These are phyloP conservation scores for Pseudogymnoascus sp. DNA, from an alignment of 2,329 filamentous ascomycete species.

Conservation along the genomic window DNA sequence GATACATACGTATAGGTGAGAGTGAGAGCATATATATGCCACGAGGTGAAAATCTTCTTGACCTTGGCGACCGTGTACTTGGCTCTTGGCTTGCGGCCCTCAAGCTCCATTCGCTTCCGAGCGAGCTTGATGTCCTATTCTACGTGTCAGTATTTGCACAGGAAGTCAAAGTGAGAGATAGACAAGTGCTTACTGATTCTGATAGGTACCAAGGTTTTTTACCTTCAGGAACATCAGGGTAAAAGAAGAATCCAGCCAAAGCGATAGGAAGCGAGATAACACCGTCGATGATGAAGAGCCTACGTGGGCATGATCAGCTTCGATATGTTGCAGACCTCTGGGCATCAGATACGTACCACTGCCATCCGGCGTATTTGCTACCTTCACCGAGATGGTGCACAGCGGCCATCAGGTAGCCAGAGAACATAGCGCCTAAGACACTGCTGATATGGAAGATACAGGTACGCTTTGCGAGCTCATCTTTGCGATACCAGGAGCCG, in stretches of 20 bases:
- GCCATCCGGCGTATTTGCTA: slow-evolving; percentile 46
- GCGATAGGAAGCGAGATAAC: slow-evolving; percentile 47
- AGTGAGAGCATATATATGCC: slow-evolving; percentile 44
- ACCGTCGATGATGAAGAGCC: slow-evolving; percentile 45
- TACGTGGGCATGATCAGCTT: not conserved
- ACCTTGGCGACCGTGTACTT: slow-evolving; percentile 46
- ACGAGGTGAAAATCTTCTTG: slow-evolving; percentile 36
- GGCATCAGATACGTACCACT: slow-evolving; percentile 32
- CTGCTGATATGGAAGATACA: slow-evolving; percentile 45
- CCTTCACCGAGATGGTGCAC: slow-evolving; percentile 41
- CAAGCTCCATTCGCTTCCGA: slow-evolving; percentile 42
- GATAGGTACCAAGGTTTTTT: slow-evolving; percentile 42
- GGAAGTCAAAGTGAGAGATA: not conserved
- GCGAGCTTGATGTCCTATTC: slow-evolving; percentile 37
- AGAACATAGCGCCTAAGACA: slow-evolving; percentile 28
- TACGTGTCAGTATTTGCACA: not conserved
- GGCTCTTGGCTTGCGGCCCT: slow-evolving; percentile 38
- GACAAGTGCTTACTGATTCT: slow-evolving; percentile 24
- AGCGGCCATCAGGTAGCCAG: slow-evolving; percentile 48
- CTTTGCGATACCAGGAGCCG: slow-evolving; percentile 50
- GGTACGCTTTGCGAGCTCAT: slow-evolving; percentile 50
- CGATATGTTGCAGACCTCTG: not conserved
- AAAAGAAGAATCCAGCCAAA: slow-evolving; percentile 39
- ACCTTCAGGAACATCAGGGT: slow-evolving; percentile 45
- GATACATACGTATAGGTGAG: slow-evolving; percentile 46